phyloP scores from a whole-genome alignment of 2,329 filamentous ascomycete species.

The Blumeriella jaapii region DNA sequence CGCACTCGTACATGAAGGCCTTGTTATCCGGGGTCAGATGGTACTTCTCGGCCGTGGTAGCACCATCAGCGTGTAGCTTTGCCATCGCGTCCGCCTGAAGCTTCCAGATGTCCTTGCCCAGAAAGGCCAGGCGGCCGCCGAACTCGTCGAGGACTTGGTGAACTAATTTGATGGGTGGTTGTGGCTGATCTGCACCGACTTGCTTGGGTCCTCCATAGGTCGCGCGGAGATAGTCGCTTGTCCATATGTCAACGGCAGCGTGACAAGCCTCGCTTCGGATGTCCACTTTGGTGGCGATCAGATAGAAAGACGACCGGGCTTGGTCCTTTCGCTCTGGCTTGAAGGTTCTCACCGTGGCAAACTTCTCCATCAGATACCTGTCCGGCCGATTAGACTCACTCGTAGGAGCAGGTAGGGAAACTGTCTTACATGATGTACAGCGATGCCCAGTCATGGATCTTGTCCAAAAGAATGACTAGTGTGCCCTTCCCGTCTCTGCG shows the following conservation, averaged over 20 bases:
- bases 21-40: no score
- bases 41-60: no score
- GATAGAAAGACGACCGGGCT: neutral
- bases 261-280: conserved; percentile 5
- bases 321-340: conserved; percentile 5
- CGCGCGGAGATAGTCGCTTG: conserved; percentile 12
- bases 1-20: no score
- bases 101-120: conserved; percentile 8
- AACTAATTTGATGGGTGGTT: neutral
- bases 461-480: conserved; percentile 11
- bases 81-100: conserved; percentile 9
- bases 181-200: neutral
- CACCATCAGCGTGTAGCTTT: conserved; percentile 1
- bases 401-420: conserved; percentile 9
- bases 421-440: conserved; percentile 5
- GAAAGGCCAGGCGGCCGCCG: neutral
- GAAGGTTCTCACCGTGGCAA: conserved; percentile 2
- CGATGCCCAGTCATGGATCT: conserved; percentile 7
- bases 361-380: neutral
- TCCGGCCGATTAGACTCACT: no score
- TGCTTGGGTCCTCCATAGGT: conserved; percentile 13
- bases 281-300: conserved; percentile 12
- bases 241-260: conserved; percentile 10
- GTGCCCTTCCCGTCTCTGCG: conserved; percentile 7
- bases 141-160: neutral